Evolutionary conservation across 768 basidiomycete species (phyloP), one percentile per base, ranked within the genome.

Genomic region (Boletus subcaerulescens): DNA sequence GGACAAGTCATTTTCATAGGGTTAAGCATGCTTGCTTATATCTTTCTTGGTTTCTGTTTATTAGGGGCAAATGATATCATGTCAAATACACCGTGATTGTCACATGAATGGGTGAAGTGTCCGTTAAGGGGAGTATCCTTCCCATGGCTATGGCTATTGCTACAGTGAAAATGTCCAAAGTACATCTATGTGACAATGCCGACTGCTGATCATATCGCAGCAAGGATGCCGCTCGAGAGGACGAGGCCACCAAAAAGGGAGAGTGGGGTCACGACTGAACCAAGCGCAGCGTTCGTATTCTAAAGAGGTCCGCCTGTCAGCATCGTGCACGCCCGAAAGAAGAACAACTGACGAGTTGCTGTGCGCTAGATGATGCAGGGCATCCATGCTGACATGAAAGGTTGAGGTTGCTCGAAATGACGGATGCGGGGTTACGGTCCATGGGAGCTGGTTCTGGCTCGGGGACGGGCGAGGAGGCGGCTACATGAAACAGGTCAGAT

Each of bases 381-480:
- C 70, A 71, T 29, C 64, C 68, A 5, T 70, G 32, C 15, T 45
- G 36, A 39, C 69, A 70, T 14, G 42, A 59, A 12, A 66, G 50
- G 26, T 68, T 65, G 20, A 58, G 48, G 52, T 71, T 70, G 41
- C 52, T 70, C 22, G 57, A 48, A 5, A 70, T 12, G 51, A 62
- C 39, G 5, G 51, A 13, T 8, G 66, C 40, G n/a, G 65, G 29
- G 2, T 2, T 22, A 5, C 64, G 13, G 32, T 70, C 68, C 52
- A 70, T 60, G 12, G 67, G 67, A 14, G 58, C 57, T 20, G 66
- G 66, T 13, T 63, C 61, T 20, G 63, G 64, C 9, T 56, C 58
- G 3, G 66, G 48, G 15, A 59, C 53, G 17, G 68, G 69, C 0
- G 69, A 61, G 9, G 70, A 56, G 29, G 52, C 43, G 22, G n/a